Conservation (phyloP, 768 basidiomycete species). For the Rhodotorula kratochvilovae region DNA sequence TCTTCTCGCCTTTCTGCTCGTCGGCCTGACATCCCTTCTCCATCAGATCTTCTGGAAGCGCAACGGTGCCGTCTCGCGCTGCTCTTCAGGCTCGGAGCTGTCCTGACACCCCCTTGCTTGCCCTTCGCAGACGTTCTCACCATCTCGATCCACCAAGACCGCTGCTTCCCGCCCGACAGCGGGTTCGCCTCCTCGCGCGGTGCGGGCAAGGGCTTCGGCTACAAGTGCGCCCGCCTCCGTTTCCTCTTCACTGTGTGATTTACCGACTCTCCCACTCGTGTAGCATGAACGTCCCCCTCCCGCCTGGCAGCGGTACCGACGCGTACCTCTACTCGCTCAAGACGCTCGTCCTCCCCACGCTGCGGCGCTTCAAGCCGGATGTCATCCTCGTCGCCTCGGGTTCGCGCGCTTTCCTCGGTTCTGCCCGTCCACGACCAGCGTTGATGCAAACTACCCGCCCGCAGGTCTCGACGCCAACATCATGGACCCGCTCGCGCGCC, state of each 20-base stretch:
- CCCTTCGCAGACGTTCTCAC: background rate
- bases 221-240: background rate
- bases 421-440: too few species aligned
- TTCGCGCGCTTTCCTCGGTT: background rate
- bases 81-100: background rate
- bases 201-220: background rate
- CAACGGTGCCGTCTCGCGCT: background rate
- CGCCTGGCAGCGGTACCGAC: background rate
- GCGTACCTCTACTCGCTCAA: background rate
- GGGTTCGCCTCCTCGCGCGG: background rate
- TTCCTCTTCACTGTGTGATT: too few species aligned
- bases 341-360: background rate
- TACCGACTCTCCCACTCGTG: too few species aligned
- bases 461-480: background rate
- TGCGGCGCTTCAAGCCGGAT: background rate
- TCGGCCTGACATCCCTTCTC: background rate
- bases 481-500: background rate
- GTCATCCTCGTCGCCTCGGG: background rate
- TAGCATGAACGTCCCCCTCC: background rate
- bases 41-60: background rate
- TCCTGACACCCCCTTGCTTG: too few species aligned
- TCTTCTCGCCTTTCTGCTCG: background rate
- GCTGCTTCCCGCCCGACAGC: background rate
- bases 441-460: too few species aligned
- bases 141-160: slow-evolving; percentile 1